Evolutionary conservation across 345 rosid genomes (phyloP).

Genomic region (Eucalyptus fibrosa): DNA sequence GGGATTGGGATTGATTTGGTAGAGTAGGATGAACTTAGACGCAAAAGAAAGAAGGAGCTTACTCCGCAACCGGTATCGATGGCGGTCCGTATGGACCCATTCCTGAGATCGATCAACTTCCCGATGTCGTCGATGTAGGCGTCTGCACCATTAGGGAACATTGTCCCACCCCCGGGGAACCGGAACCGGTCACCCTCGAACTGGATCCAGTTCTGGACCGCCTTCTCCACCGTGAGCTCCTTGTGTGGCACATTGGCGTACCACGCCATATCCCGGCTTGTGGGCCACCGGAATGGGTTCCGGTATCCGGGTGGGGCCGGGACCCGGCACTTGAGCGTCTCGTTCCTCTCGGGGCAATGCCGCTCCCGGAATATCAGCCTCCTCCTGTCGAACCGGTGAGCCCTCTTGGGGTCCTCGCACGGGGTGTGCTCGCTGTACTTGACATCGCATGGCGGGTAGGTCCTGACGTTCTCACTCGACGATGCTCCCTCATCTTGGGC

Average conservation of each 20-base stretch:
- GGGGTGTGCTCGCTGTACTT: slow-evolving; percentile 35
- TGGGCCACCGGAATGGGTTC: slow-evolving; percentile 47
- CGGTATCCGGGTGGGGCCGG: slow-evolving; percentile 46
- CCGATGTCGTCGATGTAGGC: slow-evolving; percentile 50
- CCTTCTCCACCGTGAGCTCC: slow-evolving; percentile 61
- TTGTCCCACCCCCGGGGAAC: slow-evolving; percentile 72
- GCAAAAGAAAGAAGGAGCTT: background rate
- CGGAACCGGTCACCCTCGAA: slow-evolving; percentile 34
- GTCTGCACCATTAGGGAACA: slow-evolving; percentile 59
- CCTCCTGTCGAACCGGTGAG: slow-evolving; percentile 2
- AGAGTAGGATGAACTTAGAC: background rate
- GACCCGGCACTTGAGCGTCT: slow-evolving; percentile 35
- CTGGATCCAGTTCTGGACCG: slow-evolving; percentile 53
- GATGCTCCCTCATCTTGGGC: background rate
- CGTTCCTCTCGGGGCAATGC: slow-evolving; percentile 34
- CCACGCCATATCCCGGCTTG: slow-evolving; percentile 42
- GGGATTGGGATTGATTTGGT: background rate
- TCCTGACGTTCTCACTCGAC: background rate
- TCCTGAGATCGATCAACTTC: slow-evolving; percentile 32
- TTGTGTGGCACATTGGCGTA: slow-evolving; percentile 64
- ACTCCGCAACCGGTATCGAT: slow-evolving; percentile 75
- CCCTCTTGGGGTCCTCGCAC: slow-evolving; percentile 23
- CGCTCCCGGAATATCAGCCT: slow-evolving; percentile 46
- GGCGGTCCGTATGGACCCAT: slow-evolving; percentile 53
- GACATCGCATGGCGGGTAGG: slow-evolving; percentile 16